These are phyloP conservation scores for Cyberlindnera petersonii DNA, from an alignment of 805 yeast species.

Conservation along the genomic window DNA sequence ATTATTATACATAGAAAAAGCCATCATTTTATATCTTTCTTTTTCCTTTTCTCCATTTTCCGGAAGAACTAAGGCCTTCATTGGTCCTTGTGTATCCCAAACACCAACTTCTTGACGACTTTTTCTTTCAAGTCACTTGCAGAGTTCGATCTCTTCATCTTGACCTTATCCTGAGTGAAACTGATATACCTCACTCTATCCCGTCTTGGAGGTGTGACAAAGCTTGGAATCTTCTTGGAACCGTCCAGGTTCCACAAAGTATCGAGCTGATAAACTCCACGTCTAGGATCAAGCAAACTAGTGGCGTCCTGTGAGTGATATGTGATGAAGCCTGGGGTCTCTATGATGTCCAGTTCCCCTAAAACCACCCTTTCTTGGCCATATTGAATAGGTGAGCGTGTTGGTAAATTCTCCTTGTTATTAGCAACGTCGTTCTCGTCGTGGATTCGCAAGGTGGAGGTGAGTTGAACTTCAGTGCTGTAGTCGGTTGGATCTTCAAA, in stretches of 20 bases:
- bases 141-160: slow-evolving; percentile 24
- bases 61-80: too few relatives aligned
- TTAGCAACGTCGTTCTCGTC: slow-evolving; percentile 19
- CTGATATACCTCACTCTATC: slow-evolving; percentile 22
- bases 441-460: slow-evolving; percentile 11
- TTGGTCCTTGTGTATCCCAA: slow-evolving; percentile 26
- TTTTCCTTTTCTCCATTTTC: too few relatives aligned
- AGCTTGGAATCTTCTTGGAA: slow-evolving; percentile 18
- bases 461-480: slow-evolving; percentile 14
- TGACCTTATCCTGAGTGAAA: slow-evolving; percentile 13
- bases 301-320: slow-evolving; percentile 7
- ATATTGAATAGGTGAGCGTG: background rate
- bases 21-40: too few relatives aligned
- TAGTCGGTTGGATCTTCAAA: slow-evolving; percentile 26
- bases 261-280: slow-evolving; percentile 15
- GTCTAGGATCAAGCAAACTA: slow-evolving; percentile 3
- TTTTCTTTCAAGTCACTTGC: slow-evolving; percentile 20
- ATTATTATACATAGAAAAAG: background rate
- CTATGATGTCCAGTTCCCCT: slow-evolving; percentile 18
- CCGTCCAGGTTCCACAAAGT: slow-evolving; percentile 18
- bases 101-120: slow-evolving; percentile 25
- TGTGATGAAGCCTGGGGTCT: slow-evolving; percentile 19
- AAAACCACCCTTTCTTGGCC: slow-evolving; percentile 6
- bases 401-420: slow-evolving; percentile 21
- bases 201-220: slow-evolving; percentile 27